Base-by-base conservation (phyloP, 768 basidiomycete species). In the Lactarius indigo region DNA sequence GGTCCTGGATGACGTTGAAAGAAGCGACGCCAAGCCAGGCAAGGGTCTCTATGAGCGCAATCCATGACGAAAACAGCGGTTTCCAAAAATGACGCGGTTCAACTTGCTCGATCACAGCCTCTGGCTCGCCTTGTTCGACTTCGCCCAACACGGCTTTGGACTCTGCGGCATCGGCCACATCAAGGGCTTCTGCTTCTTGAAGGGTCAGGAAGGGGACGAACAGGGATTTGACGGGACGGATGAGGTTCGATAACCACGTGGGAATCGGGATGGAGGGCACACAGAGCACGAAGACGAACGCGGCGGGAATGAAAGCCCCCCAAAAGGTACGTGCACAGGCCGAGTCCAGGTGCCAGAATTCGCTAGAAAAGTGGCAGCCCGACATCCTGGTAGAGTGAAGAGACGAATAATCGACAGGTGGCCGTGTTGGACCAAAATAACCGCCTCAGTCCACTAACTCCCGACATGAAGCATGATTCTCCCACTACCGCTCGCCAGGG, bases 11-110 rank as follows among this genome's bases (percentile, higher is more conserved):
- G 18, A 87, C 69, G 18, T 72, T 71, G 73, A 84, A 92, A 7
- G 84, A 83, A n/a, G 84, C 86, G 4, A 79, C 72, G n/a, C 79
- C 81, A 2, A 88, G 74, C 88, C 90, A 90, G 10, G 76, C 72
- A 6, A 91, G 76, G 0, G 84, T 78, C 70, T 89, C 82, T 5
- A 81, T 42, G 41, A 90, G 81, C 0, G 88, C 85, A 3, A 87
- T 69, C 65, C 82, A 79, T 1, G 82, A 79, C 55, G 91, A 82
- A n/a, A 84, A 70, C 54, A 86, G 68, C 2, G 86, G 84, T 47
- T 85, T 84, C 87, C 89, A 89, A 9, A 88, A 77, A 0, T 85
- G 83, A 23, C 50, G 33, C 17, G 50, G 31, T n/a, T 42, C 61
- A 33, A 44, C 47, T 52, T 67, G 47, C 18, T 44, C 33, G 3